Evolutionary conservation across 495 filamentous ascomycete genomes (phyloP), one percentile per base, ranked within the genome.

Genomic region (Trichoderma parareesei): DNA sequence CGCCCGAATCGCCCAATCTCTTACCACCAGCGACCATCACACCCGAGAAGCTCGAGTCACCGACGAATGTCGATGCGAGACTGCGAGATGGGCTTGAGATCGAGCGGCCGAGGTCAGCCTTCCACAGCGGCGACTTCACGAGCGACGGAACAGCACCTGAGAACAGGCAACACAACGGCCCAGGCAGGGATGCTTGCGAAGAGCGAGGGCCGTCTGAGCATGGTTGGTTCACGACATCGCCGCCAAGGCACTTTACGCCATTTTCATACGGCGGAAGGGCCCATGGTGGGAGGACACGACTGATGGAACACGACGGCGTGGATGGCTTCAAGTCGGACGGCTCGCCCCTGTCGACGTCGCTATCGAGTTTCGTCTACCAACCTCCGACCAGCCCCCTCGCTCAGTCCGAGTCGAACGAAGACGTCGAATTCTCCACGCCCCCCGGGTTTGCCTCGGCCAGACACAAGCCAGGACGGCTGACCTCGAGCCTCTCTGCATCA

Each of bases 351-450:
- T 87, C 87, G 9, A 89, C 89, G 3, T 90, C 89, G 16, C 76
- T 84, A n/a, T 89, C 91, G 2, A 92, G 86, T 67, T 97, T 96
- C 74, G 80, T 90, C 20, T 86, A 94, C 53, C 90, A 92, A 72
- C 84, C 89, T 4, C 93, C 94, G 5, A 98, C 94, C 11, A 98
- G 92, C 66, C 95, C 94, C 20, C 78, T 98, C 33, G 92, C 93
- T 3, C 86, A 97, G 70, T 91, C 92, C 66, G 90, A 92, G 65
- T 96, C 88, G 72, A 93, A 92, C 69, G 89, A 92, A 8, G 92
- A 95, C 65, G 72, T 91, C 16, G 91, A 92, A 67, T 81, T 90
- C 62, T 73, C 74, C 10, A 71, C 78, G 41, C 74, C 75, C 35
- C 71, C 85, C 64, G 75, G 84, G 35, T 74, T 79, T 46, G 67